These are phyloP conservation scores for Trichophyton simii DNA, from an alignment of 2,329 filamentous ascomycete genomes.

Conservation along the genomic window DNA sequence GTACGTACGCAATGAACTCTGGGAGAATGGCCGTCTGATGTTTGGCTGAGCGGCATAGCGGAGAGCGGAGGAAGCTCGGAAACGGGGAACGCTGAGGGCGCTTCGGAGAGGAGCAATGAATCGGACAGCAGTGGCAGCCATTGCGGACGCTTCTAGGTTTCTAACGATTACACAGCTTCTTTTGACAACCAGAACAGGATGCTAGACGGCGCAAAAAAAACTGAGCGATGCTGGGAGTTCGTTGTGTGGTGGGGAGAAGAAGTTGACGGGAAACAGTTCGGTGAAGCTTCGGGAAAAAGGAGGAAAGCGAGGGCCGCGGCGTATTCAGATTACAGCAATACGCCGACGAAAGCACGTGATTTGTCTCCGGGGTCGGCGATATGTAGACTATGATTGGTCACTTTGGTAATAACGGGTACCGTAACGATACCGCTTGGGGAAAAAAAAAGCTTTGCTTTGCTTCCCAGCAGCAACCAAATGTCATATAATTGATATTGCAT, in stretches of 20 bases:
- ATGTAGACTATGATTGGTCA: background rate
- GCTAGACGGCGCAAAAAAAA: background rate
- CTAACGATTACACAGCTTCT: background rate
- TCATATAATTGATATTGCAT: background rate
- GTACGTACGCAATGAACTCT: slow-evolving; percentile 29
- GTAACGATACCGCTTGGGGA: background rate
- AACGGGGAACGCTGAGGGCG: slow-evolving; percentile 9
- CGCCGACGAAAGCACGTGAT: background rate
- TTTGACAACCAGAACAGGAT: background rate
- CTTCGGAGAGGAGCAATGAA: slow-evolving; percentile 11
- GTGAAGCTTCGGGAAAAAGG: background rate
- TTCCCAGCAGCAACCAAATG: background rate
- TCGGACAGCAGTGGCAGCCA: slow-evolving; percentile 27
- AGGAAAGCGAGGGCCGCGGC: background rate
- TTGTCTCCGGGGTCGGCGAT: background rate
- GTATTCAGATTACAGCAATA: background rate
- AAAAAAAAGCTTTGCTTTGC: background rate
- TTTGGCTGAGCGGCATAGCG: slow-evolving; percentile 8
- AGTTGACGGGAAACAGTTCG: background rate
- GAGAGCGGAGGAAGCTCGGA: slow-evolving; percentile 10
- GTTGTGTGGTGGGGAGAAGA: background rate
- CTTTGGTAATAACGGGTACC: background rate
- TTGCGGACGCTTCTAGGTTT: slow-evolving; percentile 16
- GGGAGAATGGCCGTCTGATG: slow-evolving; percentile 27
- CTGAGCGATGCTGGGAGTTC: background rate